Evolutionary conservation across 805 yeast genomes (phyloP), one percentile per base, ranked within the genome.

Genomic region (Candida dendrica): DNA sequence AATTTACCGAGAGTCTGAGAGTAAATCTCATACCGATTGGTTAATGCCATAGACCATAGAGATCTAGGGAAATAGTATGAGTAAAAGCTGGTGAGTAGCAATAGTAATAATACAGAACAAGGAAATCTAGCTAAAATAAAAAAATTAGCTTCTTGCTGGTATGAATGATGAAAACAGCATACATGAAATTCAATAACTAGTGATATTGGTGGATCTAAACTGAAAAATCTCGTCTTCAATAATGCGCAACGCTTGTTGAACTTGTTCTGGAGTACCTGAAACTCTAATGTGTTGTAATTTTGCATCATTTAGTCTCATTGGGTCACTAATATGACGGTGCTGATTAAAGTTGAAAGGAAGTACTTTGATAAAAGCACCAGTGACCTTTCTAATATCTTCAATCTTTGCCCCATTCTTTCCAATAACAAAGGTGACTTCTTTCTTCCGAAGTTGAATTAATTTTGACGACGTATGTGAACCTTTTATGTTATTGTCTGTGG

Each of bases 391-490:
- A 9, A 73, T 53, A 5, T 40, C 39, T 32, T 58, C 61, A 13
- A 74, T 71, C 34, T 63, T 56, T 16, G 46, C 31, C 1, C 79
- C 79, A n/a, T 54, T 52, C 19, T 51, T 59, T 0, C 79, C 79
- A 39, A 74, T 72, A 6, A 73, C 46, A 38, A 56, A 63, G 1
- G 71, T 59, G 2, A 71, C 63, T 41, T 71, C 72, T 20, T 48
- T 49, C 27, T 60, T 58, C 9, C 56, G 55, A 13, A 61, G 42
- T 30, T 49, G 40, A 2, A 56, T 33, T 5, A 49, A 35, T 31
- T 44, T 33, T 36, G 15, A 34, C 14, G 17, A 18, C 4, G n/a
- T n/a, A n/a, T 15, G 14, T n/a, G 24, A 22, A 22, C 8, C 8
- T 6, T 6, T 8, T 6, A 8, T 22, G 24, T 8, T 22, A 8